Base-by-base conservation (phyloP, 306 rosid species). In the Oemleria cerasiformis region DNA sequence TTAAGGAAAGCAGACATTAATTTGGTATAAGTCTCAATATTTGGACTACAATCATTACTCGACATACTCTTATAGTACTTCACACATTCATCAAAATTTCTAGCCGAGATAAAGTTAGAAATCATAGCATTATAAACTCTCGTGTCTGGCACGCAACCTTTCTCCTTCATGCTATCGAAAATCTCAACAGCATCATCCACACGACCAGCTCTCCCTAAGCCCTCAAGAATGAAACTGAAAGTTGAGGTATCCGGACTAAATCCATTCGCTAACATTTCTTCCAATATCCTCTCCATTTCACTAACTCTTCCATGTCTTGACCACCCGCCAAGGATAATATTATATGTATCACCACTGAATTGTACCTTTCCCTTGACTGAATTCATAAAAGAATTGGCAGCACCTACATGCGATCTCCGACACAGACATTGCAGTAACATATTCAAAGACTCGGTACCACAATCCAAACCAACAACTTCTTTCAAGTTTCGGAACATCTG, bases 171-270 rank as follows among this genome's bases (percentile, higher is more conserved):
- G 64, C 57, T 40, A 61, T 81, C 57, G 41, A 90, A 90, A 63
- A 88, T 71, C 83, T 80, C 73, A 61, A 86, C 83, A 7, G 94
- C 88, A 39, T 85, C 90, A 45, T 86, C 84, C 68, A 82, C 63
- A 62, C 54, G 80, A 79, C 88, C 89, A 8, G 88, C 92, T 84
- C 94, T 90, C 15, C 97, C 94, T 49, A 93, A 77, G 53, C 93
- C 88, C 85, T 88, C 94, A 16, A 93, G 64, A 72, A 87, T 78
- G 39, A 75, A 73, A 64, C 79, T 42, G 16, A 84, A 82, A 21
- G 91, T 88, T 59, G 16, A 11, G n/a, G 85, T 68, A 75, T 84
- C 86, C 0, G 96, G 96, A 75, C 63, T 36, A 43, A 87, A 62
- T 20, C 94, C 96, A 68, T 83, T 88, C 21, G 40, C 82, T 36